Conservation (phyloP, 1,139 yeast species). For the Blastobotrys persicus region DNA sequence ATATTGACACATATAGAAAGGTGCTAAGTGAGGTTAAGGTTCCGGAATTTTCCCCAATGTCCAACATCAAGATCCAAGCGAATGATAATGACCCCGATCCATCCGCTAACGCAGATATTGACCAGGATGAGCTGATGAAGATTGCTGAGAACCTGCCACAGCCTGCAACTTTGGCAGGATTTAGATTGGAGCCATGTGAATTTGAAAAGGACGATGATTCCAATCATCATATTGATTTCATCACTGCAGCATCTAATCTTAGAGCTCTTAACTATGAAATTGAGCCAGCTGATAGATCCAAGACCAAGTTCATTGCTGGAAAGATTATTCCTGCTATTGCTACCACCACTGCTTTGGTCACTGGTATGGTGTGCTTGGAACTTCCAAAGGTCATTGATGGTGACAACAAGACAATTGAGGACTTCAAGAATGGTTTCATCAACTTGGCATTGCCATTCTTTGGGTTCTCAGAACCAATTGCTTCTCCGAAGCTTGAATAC, state of each 20-base stretch:
- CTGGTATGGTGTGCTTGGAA: conserved; percentile 92
- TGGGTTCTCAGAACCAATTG: conserved; percentile 95
- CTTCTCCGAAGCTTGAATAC: conserved; percentile 77
- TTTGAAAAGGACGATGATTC: conserved; percentile 98
- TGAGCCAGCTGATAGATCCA: conserved; percentile 53
- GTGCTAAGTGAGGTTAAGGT: conserved; percentile 57
- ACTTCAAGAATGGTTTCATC: conserved; percentile 89
- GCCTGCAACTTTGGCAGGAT: conserved; percentile 86
- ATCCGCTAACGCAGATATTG: conserved; percentile 59
- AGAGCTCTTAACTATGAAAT: conserved; percentile 91
- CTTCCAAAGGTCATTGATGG: conserved; percentile 82
- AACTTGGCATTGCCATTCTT: conserved; percentile 94
- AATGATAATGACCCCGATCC: conserved; percentile 88
- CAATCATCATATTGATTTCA: conserved; percentile 94
- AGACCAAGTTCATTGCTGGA: conserved; percentile 78
- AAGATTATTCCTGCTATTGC: conserved; percentile 98
- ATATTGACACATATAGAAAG: conserved; percentile 43
- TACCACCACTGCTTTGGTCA: conserved; percentile 93
- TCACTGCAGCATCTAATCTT: conserved; percentile 94
- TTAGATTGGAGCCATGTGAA: conserved; percentile 79
- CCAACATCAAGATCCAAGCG: conserved; percentile 79
- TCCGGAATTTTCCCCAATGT: conserved; percentile 67
- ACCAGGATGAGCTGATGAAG: conserved; percentile 46
- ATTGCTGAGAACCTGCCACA: conserved; percentile 81
- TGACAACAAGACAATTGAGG: conserved; percentile 67